A percentile compares a stretch with the other conserved stretches of the same genome.
Conservation (phyloP, 345 rosid species). For the Linum usitatissimum region DNA sequence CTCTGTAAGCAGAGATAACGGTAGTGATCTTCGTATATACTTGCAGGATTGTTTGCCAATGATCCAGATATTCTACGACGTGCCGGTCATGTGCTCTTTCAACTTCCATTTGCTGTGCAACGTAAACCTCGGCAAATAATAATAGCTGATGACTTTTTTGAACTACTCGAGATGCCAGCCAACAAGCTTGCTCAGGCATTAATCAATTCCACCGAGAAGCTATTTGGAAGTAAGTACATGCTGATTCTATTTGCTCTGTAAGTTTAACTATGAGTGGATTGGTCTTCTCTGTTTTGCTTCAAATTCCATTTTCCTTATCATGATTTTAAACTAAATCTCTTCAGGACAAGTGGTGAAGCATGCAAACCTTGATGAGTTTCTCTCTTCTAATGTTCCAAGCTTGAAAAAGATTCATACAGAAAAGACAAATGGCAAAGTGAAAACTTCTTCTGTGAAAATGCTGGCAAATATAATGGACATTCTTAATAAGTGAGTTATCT, state of each 20-base stretch:
- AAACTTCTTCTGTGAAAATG: constrained; percentile 39
- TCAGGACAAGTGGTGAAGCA: constrained; percentile 80
- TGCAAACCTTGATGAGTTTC: constrained; percentile 46
- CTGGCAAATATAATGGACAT: constrained; percentile 53
- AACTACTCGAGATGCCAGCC: constrained; percentile 51
- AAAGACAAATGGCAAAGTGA: constrained; percentile 38
- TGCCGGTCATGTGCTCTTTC: constrained; percentile 85
- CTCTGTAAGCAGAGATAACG: neutral
- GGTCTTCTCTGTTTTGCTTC: constrained; percentile 10
- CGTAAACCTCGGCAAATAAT: constrained; percentile 80
- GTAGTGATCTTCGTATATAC: constrained; percentile 9
- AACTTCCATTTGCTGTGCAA: constrained; percentile 70
- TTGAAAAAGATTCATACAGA: constrained; percentile 51
- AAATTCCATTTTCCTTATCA: neutral
- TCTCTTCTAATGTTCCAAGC: constrained; percentile 66
- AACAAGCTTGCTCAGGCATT: constrained; percentile 66
- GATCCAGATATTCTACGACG: constrained; percentile 66
- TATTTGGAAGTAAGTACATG: constrained; percentile 93
- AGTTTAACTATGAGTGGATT: neutral
- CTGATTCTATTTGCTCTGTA: constrained; percentile 9
- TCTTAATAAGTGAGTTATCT: constrained; percentile 55
- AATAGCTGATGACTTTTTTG: constrained; percentile 86
- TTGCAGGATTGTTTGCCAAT: constrained; percentile 85
- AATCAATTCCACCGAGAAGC: constrained; percentile 68
- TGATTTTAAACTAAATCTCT: constrained; percentile 7